Percentiles rank a stretch among this genome's conserved stretches.
Evolutionary conservation across 495 filamentous ascomycete genomes (phyloP).

Genomic region (Hypoxylon cercidicola): DNA sequence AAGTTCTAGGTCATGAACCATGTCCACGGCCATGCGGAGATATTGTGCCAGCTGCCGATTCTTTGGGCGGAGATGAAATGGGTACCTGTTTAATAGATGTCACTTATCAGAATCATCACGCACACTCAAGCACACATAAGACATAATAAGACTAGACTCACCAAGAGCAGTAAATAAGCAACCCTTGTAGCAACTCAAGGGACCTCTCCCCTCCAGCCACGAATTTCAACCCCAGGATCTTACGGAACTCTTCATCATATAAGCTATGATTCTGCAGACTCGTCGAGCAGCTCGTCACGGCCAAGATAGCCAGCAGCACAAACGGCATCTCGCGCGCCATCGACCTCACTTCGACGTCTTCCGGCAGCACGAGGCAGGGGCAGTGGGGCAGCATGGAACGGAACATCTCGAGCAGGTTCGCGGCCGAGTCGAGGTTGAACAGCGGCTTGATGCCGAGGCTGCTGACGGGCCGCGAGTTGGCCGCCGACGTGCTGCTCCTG

Average conservation of each 20-base stretch:
- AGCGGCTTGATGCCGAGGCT: conserved; percentile 54
- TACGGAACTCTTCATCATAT: conserved; percentile 62
- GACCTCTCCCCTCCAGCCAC: conserved; percentile 59
- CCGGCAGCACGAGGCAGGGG: conserved; percentile 50
- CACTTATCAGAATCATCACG: conserved; percentile 3
- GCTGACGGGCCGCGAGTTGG: conserved; percentile 31
- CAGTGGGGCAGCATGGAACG: conserved; percentile 52
- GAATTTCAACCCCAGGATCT: conserved; percentile 59
- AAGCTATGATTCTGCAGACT: conserved; percentile 57
- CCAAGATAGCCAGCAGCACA: conserved; percentile 57
- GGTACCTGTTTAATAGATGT: conserved; percentile 50
- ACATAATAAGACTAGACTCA: conserved; percentile 37
- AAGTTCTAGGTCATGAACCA: conserved; percentile 56
- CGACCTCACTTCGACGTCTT: conserved; percentile 48
- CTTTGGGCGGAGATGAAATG: conserved; percentile 59
- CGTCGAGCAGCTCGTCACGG: conserved; percentile 54
- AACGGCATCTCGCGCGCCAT: conserved; percentile 54
- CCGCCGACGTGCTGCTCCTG: conserved; percentile 21
- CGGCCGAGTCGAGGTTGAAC: conserved; percentile 61
- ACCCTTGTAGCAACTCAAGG: conserved; percentile 55
- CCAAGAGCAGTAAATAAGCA: conserved; percentile 59
- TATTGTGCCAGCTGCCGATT: conserved; percentile 57
- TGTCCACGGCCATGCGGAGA: conserved; percentile 58
- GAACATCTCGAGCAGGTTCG: conserved; percentile 51
- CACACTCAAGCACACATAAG: neutral